Evolutionary conservation across 306 rosid species (phyloP).

Genomic region (Vigna nakashimae): DNA sequence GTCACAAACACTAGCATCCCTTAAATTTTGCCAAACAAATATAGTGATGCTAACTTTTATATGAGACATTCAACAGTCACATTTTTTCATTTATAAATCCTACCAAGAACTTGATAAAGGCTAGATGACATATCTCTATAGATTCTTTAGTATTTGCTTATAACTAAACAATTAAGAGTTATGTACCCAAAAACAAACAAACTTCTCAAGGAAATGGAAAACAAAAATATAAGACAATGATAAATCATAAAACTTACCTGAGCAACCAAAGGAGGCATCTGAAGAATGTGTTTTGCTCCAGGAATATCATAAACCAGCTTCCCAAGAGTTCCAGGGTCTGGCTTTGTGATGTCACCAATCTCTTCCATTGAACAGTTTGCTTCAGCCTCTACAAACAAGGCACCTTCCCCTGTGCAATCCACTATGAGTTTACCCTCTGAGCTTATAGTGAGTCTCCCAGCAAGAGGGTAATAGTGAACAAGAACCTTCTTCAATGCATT

Average conservation of each 20-base stretch:
- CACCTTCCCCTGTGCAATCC: constrained; percentile 90
- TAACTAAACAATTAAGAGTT: constrained; percentile 28
- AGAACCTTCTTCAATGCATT: constrained; percentile 70
- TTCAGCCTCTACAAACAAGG: constrained; percentile 86
- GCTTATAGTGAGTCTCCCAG: constrained; percentile 80
- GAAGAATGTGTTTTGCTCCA: constrained; percentile 81
- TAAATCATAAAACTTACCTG: constrained; percentile 63
- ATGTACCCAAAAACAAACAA: not conserved
- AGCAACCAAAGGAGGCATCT: constrained; percentile 86
- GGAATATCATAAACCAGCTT: constrained; percentile 89
- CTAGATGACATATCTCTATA: not conserved
- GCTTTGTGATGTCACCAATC: constrained; percentile 80
- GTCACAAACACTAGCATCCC: not conserved
- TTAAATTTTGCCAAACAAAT: not conserved
- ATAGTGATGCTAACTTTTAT: not conserved
- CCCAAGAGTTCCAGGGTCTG: constrained; percentile 81
- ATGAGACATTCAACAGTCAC: not conserved
- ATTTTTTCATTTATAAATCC: not conserved
- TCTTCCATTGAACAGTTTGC: constrained; percentile 72
- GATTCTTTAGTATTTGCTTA: constrained; percentile 14
- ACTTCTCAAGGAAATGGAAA: constrained; percentile 46
- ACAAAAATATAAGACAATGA: constrained; percentile 47
- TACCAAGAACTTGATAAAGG: not conserved
- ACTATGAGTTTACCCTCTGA: constrained; percentile 82
- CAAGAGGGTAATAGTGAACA: constrained; percentile 83